Percentiles rank a stretch among this genome's conserved stretches.
phyloP scores from a whole-genome alignment of 768 basidiomycete genomes.

The Clitopilus passeckerianus region DNA sequence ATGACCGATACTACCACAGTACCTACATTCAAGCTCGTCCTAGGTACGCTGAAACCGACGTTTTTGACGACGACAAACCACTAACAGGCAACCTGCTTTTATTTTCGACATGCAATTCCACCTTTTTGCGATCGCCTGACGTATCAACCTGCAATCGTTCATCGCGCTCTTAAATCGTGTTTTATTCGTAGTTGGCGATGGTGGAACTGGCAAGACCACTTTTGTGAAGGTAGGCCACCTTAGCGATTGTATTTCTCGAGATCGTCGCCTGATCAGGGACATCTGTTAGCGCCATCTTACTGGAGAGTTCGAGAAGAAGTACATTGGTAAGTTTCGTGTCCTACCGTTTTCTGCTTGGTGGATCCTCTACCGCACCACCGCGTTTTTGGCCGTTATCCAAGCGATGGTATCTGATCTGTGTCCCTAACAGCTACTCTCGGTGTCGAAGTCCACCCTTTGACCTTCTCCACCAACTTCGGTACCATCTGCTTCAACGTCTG shows the following conservation, averaged over 20 bases:
- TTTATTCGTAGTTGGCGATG: conserved; percentile 74
- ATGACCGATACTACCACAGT: conserved; percentile 26
- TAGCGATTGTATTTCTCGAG: conserved; percentile 19
- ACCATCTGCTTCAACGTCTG: conserved; percentile 99
- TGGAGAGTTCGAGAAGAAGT: conserved; percentile 99
- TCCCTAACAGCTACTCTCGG: conserved; percentile 83
- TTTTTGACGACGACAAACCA: neutral
- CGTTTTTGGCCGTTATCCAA: conserved; percentile 4
- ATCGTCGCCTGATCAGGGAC: conserved; percentile 55
- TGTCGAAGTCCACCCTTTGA: conserved; percentile 97
- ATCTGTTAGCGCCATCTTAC: conserved; percentile 85
- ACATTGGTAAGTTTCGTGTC: conserved; percentile 70
- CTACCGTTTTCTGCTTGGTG: conserved; percentile 10
- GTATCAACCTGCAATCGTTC: conserved; percentile 11
- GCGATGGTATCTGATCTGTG: conserved; percentile 1
- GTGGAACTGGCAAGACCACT: conserved; percentile 97
- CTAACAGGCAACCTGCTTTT: neutral
- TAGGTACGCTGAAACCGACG: conserved; percentile 57
- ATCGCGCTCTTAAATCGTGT: conserved; percentile 10
- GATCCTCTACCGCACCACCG: neutral
- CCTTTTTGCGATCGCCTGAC: conserved; percentile 42
- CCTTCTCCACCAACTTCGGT: conserved; percentile 97
- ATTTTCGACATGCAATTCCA: conserved; percentile 23
- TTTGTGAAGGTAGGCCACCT: conserved; percentile 81
- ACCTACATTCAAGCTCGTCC: conserved; percentile 98